Base-by-base conservation (phyloP, 108 stramenopile genomes). In the Nannochloropsis gaditana region DNA sequence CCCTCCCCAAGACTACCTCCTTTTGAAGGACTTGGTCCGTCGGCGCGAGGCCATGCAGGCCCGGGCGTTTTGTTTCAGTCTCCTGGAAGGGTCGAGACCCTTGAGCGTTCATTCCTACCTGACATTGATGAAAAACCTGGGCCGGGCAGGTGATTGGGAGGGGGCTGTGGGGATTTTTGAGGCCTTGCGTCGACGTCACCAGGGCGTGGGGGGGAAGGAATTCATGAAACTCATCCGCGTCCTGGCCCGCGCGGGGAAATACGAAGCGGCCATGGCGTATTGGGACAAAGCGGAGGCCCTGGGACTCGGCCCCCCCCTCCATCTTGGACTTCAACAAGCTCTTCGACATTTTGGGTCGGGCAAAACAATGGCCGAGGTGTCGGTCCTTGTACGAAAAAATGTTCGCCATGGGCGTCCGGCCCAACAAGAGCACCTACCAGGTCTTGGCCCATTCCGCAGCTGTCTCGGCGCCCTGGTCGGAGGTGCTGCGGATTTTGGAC, bases 351-450 rank as follows among this genome's bases (percentile, higher is more conserved):
- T 6, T 73, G 59, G 59, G 59, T 15, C 15, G 59, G 59, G 59
- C 59, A n/a, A 73, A 73, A n/a, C 59, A 73, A 8, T 73, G 59
- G 59, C 59, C 59, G 0, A 15, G 59, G 0, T 73, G 59, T 3
- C 59, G 59, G 15, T 15, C 19, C 15, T 73, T 73, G 59, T 73
- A 73, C n/a, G 59, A 73, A n/a, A 73, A 73, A n/a, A 73, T 73
- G 59, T 73, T 73, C 19, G 59, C 59, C 59, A 4, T 73, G 59
- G 59, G 59, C 19, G 59, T 73, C 19, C 15, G n/a, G 59, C 59
- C 59, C n/a, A 73, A 73, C n/a, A 73, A 73, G n/a, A 73, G 59
- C 59, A 73, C 59, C 19, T 73, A 73, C 59, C 59, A 73, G n/a
- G 59, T 73, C 19, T n/a, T 73, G 59, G 59, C 59, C 3, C 59